Evolutionary conservation across 139 green algal genomes (phyloP), one percentile per base, ranked within the genome.

Genomic region (Nannochloris sp.): DNA sequence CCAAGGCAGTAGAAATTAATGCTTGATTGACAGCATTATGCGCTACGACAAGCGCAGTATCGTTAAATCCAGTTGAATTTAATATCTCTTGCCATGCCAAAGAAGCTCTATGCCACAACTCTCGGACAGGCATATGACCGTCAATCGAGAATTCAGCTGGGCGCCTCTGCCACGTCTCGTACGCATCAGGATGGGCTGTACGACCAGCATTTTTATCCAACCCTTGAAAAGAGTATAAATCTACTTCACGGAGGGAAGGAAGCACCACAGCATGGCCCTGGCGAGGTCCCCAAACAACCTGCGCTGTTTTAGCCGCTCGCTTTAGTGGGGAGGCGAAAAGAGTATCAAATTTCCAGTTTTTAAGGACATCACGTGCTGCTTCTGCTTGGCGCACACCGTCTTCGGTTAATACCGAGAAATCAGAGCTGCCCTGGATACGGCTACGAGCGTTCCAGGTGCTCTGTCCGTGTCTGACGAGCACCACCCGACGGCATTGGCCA

Each of bases 141-240:
- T 96, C 90, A 13, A 98, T 84, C 61, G 84, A 70, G 60, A 98
- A 96, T n/a, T 76, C 54, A 0, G 81, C 68, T 1, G 91, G 82
- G 14, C 80, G 45, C 51, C 68, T 67, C 73, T 98, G 83, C 92
- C 92, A 98, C 34, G 60, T 60, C 1, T 19, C 8, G 61, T 90
- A 97, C 60, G 87, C 61, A 24, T 79, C 64, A 0, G 83, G 78
- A 45, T 82, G 95, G 7, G 56, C 68, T 13, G 60, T 67, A 57
- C 92, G 91, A 27, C 83, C 90, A 61, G 95, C 82, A 13, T 72
- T 62, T 61, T 98, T 98, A 35, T 92, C 30, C 45, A 97, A 60
- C 6, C 92, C 92, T 87, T 96, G 86, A 60, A 98, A 97, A 1
- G 82, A 85, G 75, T 98, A 98, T 2, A 98, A 76, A 68, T 98